These are phyloP conservation scores for Prototheca wickerhamii DNA, from an alignment of 163 green algal species.

Conservation along the genomic window DNA sequence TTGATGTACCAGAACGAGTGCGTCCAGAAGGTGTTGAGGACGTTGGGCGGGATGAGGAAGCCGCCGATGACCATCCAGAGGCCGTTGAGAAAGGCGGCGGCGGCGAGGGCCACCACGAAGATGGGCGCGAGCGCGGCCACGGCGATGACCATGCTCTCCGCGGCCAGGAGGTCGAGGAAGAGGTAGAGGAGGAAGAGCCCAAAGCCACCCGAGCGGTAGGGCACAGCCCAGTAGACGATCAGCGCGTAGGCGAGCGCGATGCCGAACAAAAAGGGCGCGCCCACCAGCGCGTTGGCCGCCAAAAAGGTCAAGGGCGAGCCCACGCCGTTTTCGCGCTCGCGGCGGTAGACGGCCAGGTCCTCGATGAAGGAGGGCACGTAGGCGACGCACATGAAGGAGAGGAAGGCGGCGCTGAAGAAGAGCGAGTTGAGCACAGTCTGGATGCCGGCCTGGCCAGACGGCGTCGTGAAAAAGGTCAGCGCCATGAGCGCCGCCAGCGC, in stretches of 20 bases:
- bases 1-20: slow-evolving; percentile 9
- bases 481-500: slow-evolving; percentile 1
- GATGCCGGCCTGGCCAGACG: slow-evolving; percentile 2
- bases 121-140: background rate
- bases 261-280: background rate
- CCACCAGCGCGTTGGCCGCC: background rate
- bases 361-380: slow-evolving; percentile 4
- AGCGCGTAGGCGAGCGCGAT: slow-evolving; percentile 2
- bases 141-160: background rate
- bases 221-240: slow-evolving; percentile 5
- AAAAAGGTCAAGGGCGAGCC: background rate
- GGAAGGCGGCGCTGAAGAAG: slow-evolving; percentile 1
- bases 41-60: background rate
- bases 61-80: slow-evolving; percentile 3
- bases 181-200: slow-evolving; percentile 2
- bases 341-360: slow-evolving; percentile 2
- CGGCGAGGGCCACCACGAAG: slow-evolving; percentile 1
- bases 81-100: background rate
- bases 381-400: slow-evolving; percentile 4
- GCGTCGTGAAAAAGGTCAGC: slow-evolving; percentile 3
- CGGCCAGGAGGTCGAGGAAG: slow-evolving; percentile 1
- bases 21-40: slow-evolving; percentile 5
- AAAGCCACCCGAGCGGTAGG: background rate
- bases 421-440: slow-evolving; percentile 4
- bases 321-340: slow-evolving; percentile 1